Percentiles rank a stretch among this genome's conserved stretches.
phyloP scores from a whole-genome alignment of 2,329 filamentous ascomycete genomes.

The Trichoderma sp. region DNA sequence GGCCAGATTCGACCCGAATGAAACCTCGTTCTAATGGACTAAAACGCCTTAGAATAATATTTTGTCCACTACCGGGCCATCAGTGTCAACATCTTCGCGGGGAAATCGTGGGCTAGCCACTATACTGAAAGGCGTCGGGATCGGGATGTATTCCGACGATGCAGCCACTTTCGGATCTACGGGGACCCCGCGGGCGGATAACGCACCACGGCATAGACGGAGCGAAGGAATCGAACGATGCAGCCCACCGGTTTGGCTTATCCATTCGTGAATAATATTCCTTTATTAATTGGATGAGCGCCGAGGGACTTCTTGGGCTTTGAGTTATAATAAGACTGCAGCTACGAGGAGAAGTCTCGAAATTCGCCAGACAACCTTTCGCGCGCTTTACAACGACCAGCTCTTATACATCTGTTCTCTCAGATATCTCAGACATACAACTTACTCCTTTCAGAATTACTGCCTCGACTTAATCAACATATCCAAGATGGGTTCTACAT shows the following conservation, averaged over 20 bases:
- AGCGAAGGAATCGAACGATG: slow-evolving; percentile 2
- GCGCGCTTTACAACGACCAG: neutral
- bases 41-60: neutral
- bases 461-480: neutral
- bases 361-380: neutral
- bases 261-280: slow-evolving; percentile 2
- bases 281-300: neutral
- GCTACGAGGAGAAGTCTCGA: neutral
- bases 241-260: slow-evolving; percentile 2
- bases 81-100: neutral
- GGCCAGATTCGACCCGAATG: neutral
- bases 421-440: too few relatives aligned
- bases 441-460: neutral
- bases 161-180: slow-evolving; percentile 19
- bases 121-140: neutral
- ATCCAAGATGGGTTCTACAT: slow-evolving; percentile 12
- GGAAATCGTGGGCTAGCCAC: neutral
- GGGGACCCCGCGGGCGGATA: slow-evolving; percentile 20
- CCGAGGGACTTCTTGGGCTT: neutral
- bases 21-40: neutral
- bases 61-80: neutral
- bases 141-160: slow-evolving; percentile 17
- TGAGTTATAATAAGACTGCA: slow-evolving; percentile 5
- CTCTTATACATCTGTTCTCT: neutral
- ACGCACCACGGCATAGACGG: neutral